Evolutionary conservation across 73 alveolate genomes (phyloP).

Genomic region (Strombidium stylifer): DNA sequence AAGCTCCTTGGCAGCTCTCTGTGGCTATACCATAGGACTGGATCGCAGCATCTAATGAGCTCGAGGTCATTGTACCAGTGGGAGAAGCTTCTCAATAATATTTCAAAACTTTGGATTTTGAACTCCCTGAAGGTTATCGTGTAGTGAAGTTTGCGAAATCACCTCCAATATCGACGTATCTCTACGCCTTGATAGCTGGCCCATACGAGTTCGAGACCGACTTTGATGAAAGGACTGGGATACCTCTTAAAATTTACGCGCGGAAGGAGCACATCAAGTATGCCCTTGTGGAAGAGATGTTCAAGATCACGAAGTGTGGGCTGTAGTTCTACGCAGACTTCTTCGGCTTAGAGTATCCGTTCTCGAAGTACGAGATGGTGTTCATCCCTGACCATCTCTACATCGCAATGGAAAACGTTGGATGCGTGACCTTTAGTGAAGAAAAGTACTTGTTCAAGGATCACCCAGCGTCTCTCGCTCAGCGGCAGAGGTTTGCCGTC

Average conservation of each 20-base stretch:
- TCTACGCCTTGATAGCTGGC: conserved; percentile 86
- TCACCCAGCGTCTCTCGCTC: conserved; percentile 70
- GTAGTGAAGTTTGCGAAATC: conserved; percentile 35
- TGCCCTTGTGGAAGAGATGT: conserved; percentile 53
- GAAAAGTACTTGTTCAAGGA: conserved; percentile 90
- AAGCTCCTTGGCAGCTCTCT: conserved; percentile 58
- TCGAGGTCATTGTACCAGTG: background rate
- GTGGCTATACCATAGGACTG: conserved; percentile 85
- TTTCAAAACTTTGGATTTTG: background rate
- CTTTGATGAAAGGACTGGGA: conserved; percentile 25
- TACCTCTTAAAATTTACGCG: conserved; percentile 64
- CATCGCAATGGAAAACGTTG: conserved; percentile 99
- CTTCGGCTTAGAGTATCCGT: conserved; percentile 77
- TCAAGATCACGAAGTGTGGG: conserved; percentile 63
- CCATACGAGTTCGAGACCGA: conserved; percentile 56
- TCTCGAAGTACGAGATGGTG: conserved; percentile 92
- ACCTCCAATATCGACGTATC: conserved; percentile 75
- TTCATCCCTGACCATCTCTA: conserved; percentile 93
- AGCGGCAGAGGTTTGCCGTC: conserved; percentile 70
- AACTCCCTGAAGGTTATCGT: background rate
- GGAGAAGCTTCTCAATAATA: background rate
- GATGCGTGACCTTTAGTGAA: conserved; percentile 92
- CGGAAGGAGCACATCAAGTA: conserved; percentile 59
- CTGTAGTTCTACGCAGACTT: conserved; percentile 57
- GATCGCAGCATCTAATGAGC: conserved; percentile 83